A percentile compares a stretch with the other conserved stretches of the same genome.
phyloP scores from a whole-genome alignment of 192 early-diverging fungal genomes.

The Jimgerdemannia flammicorona region DNA sequence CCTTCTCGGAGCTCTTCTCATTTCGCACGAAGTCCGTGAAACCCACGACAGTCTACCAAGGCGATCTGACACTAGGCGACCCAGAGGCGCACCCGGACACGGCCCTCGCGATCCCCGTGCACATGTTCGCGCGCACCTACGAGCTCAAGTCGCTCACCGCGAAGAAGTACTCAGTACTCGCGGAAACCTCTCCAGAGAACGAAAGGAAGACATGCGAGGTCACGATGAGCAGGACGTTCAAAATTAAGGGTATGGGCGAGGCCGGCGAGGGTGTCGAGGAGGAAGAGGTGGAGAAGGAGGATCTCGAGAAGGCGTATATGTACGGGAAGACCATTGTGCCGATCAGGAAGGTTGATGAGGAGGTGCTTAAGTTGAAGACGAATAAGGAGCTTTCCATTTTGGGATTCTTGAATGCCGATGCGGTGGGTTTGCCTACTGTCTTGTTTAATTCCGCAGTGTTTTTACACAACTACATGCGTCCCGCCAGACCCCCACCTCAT shows the following conservation, averaged over 20 bases:
- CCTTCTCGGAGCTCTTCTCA: constrained; percentile 31
- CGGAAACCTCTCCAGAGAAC: constrained; percentile 34
- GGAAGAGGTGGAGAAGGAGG: constrained; percentile 31
- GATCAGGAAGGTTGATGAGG: constrained; percentile 56
- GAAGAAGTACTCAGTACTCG: constrained; percentile 61
- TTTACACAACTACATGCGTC: no score
- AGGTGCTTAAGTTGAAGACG: constrained; percentile 53
- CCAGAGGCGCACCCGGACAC: constrained; percentile 30
- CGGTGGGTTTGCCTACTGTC: constrained; percentile 25
- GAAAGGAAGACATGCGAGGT: constrained; percentile 33
- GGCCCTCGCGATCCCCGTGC: constrained; percentile 46
- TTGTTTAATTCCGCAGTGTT: no score
- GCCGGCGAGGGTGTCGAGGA: constrained; percentile 21
- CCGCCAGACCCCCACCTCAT: no score
- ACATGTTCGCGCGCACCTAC: constrained; percentile 52
- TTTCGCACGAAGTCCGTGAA: constrained; percentile 53
- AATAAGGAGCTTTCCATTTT: constrained; percentile 56
- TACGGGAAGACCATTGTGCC: constrained; percentile 69
- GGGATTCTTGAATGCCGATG: constrained; percentile 46
- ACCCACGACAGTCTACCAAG: constrained; percentile 50
- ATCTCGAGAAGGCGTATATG: constrained; percentile 59
- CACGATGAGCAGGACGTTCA: constrained; percentile 25
- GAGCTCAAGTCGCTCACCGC: constrained; percentile 50
- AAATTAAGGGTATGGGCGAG: constrained; percentile 24
- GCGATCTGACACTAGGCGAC: constrained; percentile 52